Base-by-base conservation (phyloP, 805 yeast species). In the Wickerhamiella bombiphila region DNA sequence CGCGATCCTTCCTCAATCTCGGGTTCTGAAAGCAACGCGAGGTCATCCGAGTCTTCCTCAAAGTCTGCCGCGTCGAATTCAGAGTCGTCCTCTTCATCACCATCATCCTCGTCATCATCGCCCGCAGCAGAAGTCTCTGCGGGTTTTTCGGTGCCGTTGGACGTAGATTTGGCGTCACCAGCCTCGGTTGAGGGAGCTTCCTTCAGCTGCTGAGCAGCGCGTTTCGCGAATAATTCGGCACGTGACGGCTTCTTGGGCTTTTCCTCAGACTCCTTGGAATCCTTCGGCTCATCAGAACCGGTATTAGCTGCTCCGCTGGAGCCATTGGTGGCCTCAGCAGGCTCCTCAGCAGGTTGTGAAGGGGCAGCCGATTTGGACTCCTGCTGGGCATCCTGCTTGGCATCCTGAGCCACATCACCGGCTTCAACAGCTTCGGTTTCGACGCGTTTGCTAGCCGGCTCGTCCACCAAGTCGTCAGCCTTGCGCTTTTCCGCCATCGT, bases 1-100 rank as follows among this genome's bases (percentile, higher is more conserved):
- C 95, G 80, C 60, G 93, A 61, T 14, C 59, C 59, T n/a, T 78
- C 68, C 46, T 83, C 83, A 55, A 85, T 83, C 59, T 85, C 86
- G 29, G 83, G 63, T 29, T 78, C 66, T 53, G 81, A 93, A 47
- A 85, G 41, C 31, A 30, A 22, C 7, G 20, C 33, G 13, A 30
- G 22, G 21, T 30, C 33, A n/a, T 30, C 33, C 14, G 33, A 30
- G 33, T 30, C 33, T 7, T 48, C 47, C 21, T 56, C 54, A 36
- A 49, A 47, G 36, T 55, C 52, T 42, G 66, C 51, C 31, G 43
- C 45, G 33, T 55, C 54, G 35, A 50, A 47, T 42, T 55, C 52
- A 42, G 65, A 51, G 52, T 57, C 43, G 53, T 60, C 47, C 49
- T 80, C 93, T 25, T 80, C 91, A 18, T 74, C 85, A 58, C 63